Evolutionary conservation across 1,139 yeast genomes (phyloP).

Genomic region (Kluyveromyces marxianus): DNA sequence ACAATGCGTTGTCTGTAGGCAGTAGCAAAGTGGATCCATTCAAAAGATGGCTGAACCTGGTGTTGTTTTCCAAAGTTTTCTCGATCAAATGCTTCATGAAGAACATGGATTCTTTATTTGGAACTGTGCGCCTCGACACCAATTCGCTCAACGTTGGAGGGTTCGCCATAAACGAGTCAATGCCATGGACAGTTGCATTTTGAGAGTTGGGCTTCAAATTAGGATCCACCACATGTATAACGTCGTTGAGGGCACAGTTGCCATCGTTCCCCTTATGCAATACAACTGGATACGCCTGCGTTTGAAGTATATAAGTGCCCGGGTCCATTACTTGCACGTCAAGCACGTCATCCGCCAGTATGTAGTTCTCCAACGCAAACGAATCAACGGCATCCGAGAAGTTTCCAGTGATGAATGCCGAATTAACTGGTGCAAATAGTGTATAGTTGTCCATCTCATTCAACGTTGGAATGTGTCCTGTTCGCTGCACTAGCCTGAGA

Average conservation of each 20-base stretch:
- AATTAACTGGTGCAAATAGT: conserved; percentile 77
- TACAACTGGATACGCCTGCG: conserved; percentile 19
- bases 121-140: background rate
- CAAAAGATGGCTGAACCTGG: background rate
- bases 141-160: conserved; percentile 40
- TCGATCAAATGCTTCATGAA: background rate
- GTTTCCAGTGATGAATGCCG: conserved; percentile 48
- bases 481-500: conserved; percentile 55
- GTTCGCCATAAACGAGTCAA: conserved; percentile 43
- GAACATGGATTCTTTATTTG: background rate
- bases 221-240: conserved; percentile 48
- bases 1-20: conserved; percentile 39
- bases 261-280: conserved; percentile 11
- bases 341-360: conserved; percentile 19
- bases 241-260: conserved; percentile 36
- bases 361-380: conserved; percentile 23
- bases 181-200: conserved; percentile 67
- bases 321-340: conserved; percentile 11
- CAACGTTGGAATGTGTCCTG: conserved; percentile 60
- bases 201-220: conserved; percentile 64
- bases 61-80: background rate
- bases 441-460: conserved; percentile 65
- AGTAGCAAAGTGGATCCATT: conserved; percentile 33
- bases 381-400: conserved; percentile 15
- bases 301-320: conserved; percentile 15